Percentiles rank a stretch among this genome's conserved stretches.
These are phyloP conservation scores for Tympanopsis confertula DNA, from an alignment of 2,329 filamentous ascomycete species.

Conservation along the genomic window DNA sequence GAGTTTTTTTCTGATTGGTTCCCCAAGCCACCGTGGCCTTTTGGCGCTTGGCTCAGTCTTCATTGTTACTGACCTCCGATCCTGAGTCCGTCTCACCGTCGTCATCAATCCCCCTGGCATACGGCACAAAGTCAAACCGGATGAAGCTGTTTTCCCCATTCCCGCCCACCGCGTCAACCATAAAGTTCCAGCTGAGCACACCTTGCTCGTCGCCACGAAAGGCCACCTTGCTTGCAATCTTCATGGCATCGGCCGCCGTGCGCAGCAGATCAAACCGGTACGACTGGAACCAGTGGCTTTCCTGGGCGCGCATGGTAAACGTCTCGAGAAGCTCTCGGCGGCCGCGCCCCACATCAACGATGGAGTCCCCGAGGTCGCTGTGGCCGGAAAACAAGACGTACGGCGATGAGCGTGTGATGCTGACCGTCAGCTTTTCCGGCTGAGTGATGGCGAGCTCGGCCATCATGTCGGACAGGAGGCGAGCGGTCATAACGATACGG, in stretches of 20 bases:
- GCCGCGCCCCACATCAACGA: conserved; percentile 16
- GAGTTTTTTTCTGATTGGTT: too few relatives aligned
- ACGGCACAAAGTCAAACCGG: too few relatives aligned
- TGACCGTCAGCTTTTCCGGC: conserved; percentile 62
- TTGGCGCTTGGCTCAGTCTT: too few relatives aligned
- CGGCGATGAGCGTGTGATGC: conserved; percentile 61
- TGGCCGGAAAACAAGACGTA: too few relatives aligned
- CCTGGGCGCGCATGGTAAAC: conserved; percentile 37
- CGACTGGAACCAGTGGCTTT: conserved; percentile 50
- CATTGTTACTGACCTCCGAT: too few relatives aligned
- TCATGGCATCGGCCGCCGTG: conserved; percentile 84
- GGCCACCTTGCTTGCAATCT: conserved; percentile 81
- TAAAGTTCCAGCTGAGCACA: conserved; percentile 87
- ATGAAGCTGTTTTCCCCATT: too few relatives aligned
- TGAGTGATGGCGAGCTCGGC: conserved; percentile 58
- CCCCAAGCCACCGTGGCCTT: too few relatives aligned
- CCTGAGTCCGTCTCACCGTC: too few relatives aligned
- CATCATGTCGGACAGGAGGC: conserved; percentile 60
- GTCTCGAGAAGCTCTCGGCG: conserved; percentile 26
- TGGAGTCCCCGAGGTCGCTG: conserved; percentile 21
- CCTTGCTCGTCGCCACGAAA: conserved; percentile 79
- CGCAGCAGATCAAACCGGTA: conserved; percentile 85
- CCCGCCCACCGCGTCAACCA: too few relatives aligned
- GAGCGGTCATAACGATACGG: conserved; percentile 87
- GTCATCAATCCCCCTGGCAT: too few relatives aligned